Percentiles rank a stretch among this genome's conserved stretches.
Evolutionary conservation across 2,329 filamentous ascomycete species (phyloP).

Genomic region (Aspergillus neoniger): DNA sequence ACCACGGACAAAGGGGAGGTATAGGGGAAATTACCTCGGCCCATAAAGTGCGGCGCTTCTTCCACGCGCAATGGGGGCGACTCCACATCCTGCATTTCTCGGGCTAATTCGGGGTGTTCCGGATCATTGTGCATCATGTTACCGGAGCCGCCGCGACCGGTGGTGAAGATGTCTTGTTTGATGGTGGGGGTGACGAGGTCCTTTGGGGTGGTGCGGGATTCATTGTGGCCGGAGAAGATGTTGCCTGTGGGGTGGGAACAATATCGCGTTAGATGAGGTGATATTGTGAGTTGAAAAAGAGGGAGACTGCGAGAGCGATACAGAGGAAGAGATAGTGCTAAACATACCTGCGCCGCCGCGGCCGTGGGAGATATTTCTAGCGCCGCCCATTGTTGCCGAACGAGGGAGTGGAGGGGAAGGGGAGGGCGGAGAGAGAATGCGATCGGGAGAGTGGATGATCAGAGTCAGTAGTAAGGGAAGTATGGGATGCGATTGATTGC

Average conservation of each 20-base stretch:
- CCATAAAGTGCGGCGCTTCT: constrained; percentile 44
- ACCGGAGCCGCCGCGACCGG: constrained; percentile 81
- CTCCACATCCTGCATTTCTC: constrained; percentile 79
- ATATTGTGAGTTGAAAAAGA: background rate
- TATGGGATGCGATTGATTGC: background rate
- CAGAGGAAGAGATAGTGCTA: background rate
- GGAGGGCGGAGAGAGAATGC: background rate
- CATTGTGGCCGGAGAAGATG: constrained; percentile 61
- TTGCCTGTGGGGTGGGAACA: constrained; percentile 52
- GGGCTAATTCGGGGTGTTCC: constrained; percentile 65
- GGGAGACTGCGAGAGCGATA: background rate
- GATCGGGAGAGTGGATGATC: background rate
- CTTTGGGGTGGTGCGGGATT: constrained; percentile 52
- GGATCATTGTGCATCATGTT: constrained; percentile 84
- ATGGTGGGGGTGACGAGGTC: constrained; percentile 81
- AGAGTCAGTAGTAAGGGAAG: background rate
- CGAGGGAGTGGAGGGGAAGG: background rate
- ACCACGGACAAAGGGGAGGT: background rate
- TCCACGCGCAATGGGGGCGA: constrained; percentile 46
- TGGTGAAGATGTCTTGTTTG: constrained; percentile 82
- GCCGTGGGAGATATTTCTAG: constrained; percentile 61
- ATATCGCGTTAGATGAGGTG: background rate
- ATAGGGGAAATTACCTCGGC: constrained; percentile 38
- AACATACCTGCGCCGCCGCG: constrained; percentile 70
- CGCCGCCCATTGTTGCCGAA: constrained; percentile 20